Conservation (phyloP, 2,329 filamentous ascomycete genomes). For the Epichloe coenophiala region DNA sequence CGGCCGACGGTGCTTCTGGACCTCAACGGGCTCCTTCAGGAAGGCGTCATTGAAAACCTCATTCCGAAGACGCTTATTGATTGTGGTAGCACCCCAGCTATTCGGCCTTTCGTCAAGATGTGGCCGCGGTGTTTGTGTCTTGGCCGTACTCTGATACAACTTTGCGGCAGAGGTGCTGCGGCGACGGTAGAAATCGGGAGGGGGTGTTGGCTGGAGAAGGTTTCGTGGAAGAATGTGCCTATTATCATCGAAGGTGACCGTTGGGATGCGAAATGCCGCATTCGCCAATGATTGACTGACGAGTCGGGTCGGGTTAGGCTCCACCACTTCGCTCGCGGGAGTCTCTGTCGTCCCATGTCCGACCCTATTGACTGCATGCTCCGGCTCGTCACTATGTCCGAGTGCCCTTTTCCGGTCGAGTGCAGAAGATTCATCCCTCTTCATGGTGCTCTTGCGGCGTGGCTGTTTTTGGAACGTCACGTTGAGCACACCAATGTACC, state of each 20-base stretch:
- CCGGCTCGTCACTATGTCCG: conserved; percentile 9
- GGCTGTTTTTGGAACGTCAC: conserved; percentile 82
- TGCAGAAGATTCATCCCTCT: conserved; percentile 30
- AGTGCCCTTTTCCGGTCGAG: conserved; percentile 24
- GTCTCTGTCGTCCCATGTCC: neutral
- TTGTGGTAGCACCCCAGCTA: conserved; percentile 81
- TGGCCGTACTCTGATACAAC: conserved; percentile 6
- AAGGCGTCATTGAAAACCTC: conserved; percentile 91
- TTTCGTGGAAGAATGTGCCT: conserved; percentile 82
- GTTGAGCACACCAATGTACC: conserved; percentile 93
- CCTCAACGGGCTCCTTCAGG: conserved; percentile 67
- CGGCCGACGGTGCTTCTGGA: conserved; percentile 62
- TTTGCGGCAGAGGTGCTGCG: conserved; percentile 20
- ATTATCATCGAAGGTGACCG: conserved; percentile 89
- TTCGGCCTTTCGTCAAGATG: conserved; percentile 43
- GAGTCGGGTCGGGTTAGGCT: conserved; percentile 24
- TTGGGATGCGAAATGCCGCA: conserved; percentile 54
- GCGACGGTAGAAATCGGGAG: conserved; percentile 18
- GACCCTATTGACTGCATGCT: conserved; percentile 2
- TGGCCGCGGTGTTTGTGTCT: conserved; percentile 15
- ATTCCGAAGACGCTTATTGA: conserved; percentile 77
- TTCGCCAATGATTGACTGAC: conserved; percentile 66
- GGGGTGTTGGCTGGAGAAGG: conserved; percentile 52
- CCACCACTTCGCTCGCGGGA: conserved; percentile 8
- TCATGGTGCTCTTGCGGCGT: conserved; percentile 47